Conservation (phyloP, 441 rosid species). For the Pelargonium cotyledonis region DNA sequence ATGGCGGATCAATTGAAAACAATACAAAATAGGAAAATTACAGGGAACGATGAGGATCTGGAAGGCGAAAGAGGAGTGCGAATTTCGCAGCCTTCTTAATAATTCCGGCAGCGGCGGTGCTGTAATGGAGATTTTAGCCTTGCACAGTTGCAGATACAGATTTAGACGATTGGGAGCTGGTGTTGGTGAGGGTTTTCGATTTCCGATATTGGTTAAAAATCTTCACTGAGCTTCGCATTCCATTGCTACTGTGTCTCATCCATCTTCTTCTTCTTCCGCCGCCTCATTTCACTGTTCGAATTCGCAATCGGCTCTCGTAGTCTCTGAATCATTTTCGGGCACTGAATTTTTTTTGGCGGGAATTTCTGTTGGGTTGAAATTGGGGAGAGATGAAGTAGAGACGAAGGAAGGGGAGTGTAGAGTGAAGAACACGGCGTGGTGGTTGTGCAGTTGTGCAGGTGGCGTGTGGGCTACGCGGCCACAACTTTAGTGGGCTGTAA, state of each 20-base stretch:
- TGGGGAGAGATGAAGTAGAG: not conserved
- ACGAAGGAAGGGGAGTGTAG: not conserved
- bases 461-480: not conserved
- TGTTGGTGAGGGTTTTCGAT: not conserved
- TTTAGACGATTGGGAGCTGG: not conserved
- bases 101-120: not conserved
- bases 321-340: no score
- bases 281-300: not conserved
- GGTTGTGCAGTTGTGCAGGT: not conserved
- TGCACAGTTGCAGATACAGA: not conserved
- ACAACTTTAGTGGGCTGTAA: no score
- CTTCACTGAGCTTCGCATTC: slow-evolving; percentile 3
- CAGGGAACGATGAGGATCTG: not conserved
- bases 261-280: not conserved
- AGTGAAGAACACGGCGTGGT: not conserved
- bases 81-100: not conserved
- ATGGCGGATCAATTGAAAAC: not conserved
- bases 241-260: not conserved
- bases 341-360: not conserved
- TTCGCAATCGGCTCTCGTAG: not conserved
- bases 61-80: not conserved
- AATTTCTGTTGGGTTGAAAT: not conserved
- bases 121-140: not conserved
- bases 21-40: not conserved
- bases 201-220: not conserved